A percentile compares a stretch with the other conserved stretches of the same genome.
phyloP scores from a whole-genome alignment of 1,284 basidiomycete genomes.

The Boletus calvinii region DNA sequence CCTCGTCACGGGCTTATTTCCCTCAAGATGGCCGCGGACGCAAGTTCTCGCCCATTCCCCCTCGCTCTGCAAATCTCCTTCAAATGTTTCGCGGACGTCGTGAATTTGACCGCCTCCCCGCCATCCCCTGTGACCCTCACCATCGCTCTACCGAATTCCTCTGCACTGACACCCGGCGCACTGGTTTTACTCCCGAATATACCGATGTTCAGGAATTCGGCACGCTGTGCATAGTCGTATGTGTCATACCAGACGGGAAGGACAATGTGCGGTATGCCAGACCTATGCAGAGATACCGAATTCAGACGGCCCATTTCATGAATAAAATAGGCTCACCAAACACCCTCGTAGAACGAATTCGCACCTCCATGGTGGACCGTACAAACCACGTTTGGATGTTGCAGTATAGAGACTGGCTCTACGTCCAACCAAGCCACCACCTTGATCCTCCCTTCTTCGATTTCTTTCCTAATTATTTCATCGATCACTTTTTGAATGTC shows the following conservation, averaged over 20 bases:
- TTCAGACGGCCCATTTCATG: no score
- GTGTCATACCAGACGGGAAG: conserved; percentile 21
- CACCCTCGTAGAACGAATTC: conserved; percentile 19
- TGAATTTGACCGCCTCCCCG: conserved; percentile 7
- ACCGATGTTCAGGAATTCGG: conserved; percentile 16
- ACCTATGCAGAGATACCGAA: neutral
- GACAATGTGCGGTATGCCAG: conserved; percentile 11
- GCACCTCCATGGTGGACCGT: conserved; percentile 19
- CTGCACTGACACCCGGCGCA: conserved; percentile 11
- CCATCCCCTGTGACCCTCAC: conserved; percentile 10
- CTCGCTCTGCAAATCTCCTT: conserved; percentile 10
- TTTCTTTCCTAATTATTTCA: conserved; percentile 1
- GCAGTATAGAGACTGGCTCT: conserved; percentile 15
- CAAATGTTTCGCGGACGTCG: conserved; percentile 8
- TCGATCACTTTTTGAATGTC: neutral
- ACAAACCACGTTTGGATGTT: conserved; percentile 17
- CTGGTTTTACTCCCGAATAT: conserved; percentile 10
- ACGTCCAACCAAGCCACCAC: conserved; percentile 13
- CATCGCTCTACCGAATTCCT: conserved; percentile 13
- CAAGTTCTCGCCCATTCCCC: conserved; percentile 10
- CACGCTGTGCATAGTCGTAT: conserved; percentile 12
- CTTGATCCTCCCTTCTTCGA: conserved; percentile 1
- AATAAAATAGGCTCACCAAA: conserved; percentile 10
- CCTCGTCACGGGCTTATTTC: neutral
- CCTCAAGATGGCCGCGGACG: conserved; percentile 2